phyloP scores from a whole-genome alignment of 2,329 filamentous ascomycete species.

The Fusarium azukiicola region DNA sequence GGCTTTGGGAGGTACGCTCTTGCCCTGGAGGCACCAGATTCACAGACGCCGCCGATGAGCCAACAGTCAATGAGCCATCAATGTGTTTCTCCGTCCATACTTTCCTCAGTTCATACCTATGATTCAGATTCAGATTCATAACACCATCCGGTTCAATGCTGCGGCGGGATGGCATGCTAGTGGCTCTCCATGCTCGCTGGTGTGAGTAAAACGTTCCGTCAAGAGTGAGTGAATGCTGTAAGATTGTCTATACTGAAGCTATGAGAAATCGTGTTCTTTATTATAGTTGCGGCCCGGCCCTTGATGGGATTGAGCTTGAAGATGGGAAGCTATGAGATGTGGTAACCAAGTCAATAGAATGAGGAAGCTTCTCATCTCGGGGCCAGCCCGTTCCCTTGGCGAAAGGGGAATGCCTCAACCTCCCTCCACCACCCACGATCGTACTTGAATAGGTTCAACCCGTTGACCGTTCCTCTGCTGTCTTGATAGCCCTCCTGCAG shows the following conservation, averaged over 20 bases:
- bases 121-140: constrained; percentile 84
- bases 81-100: constrained; percentile 84
- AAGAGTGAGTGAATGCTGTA: too few relatives aligned
- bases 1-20: constrained; percentile 80
- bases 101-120: constrained; percentile 80
- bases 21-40: constrained; percentile 74
- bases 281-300: too few relatives aligned
- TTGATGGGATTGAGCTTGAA: too few relatives aligned
- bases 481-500: constrained; percentile 18
- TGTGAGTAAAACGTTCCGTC: too few relatives aligned
- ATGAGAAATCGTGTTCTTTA: too few relatives aligned
- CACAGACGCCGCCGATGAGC: constrained; percentile 84
- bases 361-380: too few relatives aligned
- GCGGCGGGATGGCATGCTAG: constrained; percentile 79
- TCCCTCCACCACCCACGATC: constrained; percentile 41
- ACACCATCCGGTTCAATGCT: constrained; percentile 88
- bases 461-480: constrained; percentile 31
- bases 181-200: constrained; percentile 74
- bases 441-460: constrained; percentile 38
- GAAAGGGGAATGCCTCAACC: constrained; percentile 9
- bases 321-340: too few relatives aligned
- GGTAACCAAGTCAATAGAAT: too few relatives aligned
- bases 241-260: constrained; percentile 70
- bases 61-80: constrained; percentile 87
- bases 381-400: not conserved